Base-by-base conservation (phyloP, 1,284 basidiomycete genomes). In the Naganishia albida region DNA sequence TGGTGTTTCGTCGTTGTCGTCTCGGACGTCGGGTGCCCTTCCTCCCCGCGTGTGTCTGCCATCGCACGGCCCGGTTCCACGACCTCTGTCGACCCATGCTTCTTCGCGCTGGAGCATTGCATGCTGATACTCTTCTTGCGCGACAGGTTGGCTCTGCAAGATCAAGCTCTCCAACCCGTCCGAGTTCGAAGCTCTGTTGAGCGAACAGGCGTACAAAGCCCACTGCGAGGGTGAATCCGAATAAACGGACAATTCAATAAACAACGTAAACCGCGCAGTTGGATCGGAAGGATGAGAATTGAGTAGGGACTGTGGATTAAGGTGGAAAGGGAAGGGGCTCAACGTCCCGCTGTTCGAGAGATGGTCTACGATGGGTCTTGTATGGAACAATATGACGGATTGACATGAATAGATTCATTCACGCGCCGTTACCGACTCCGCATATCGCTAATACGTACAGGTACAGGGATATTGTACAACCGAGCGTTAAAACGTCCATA, bases 131-230 rank as follows among this genome's bases (percentile, higher is more conserved):
- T 12, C 46, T 48, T 51, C 65, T 40, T 53, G 53, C 39, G 25
- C 7, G 13, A 28, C 73, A 95, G 94, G 94, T 63, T 98, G 94
- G 94, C 85, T 98, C 57, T 93, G 90, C 86, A 94, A 92, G 82
- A 88, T 99, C 77, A 87, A 89, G 79, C 80, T 97, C 60, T 84
- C 88, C 38, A 81, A 91, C 67, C 87, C 90, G 6, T 77, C 83
- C 7, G 90, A 96, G 87, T 80, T 94, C 65, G 86, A 91, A 12
- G 74, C 77, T 6, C 83, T 99, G 38, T 82, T 99, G 78, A 84
- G 85, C 39, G 86, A 84, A 68, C 88, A 90, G 64, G 86, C 84
- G 18, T 99, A 99, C 83, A 85, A 87, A 80, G 81, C 83, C 52
- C 86, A 84, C 74, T 88, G 86, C 75, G 88, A 90, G 69, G 77